phyloP scores from a whole-genome alignment of 2,329 filamentous ascomycete genomes.

The Talaromyces sp. region DNA sequence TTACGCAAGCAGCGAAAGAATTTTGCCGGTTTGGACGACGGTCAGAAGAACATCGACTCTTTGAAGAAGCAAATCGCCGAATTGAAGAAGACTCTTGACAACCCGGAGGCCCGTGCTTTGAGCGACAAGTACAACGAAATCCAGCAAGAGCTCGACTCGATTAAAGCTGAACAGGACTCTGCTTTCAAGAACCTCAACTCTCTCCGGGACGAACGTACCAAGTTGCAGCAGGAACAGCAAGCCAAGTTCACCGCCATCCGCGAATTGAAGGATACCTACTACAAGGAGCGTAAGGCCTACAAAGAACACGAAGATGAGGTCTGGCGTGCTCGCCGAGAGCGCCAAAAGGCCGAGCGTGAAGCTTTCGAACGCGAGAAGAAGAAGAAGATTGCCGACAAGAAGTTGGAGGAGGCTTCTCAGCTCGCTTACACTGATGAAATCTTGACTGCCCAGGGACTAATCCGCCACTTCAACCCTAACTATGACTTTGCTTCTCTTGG shows the following conservation, averaged over 20 bases:
- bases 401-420: constrained; percentile 54
- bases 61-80: constrained; percentile 83
- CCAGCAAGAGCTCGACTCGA: constrained; percentile 79
- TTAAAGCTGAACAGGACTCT: constrained; percentile 89
- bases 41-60: constrained; percentile 85
- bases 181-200: constrained; percentile 82
- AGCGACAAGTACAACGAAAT: constrained; percentile 82
- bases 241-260: constrained; percentile 78
- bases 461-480: constrained; percentile 85
- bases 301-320: constrained; percentile 79
- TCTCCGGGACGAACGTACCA: constrained; percentile 80
- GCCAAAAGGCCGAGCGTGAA: constrained; percentile 73
- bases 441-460: constrained; percentile 77
- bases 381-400: constrained; percentile 54
- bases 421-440: constrained; percentile 93
- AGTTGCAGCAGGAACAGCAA: constrained; percentile 80
- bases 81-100: constrained; percentile 83
- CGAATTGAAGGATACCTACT: constrained; percentile 87
- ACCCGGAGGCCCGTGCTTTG: constrained; percentile 84
- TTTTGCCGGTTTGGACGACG: constrained; percentile 78
- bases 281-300: constrained; percentile 74
- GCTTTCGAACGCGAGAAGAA: constrained; percentile 48
- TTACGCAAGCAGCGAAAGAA: constrained; percentile 87
- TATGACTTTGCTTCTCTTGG: constrained; percentile 65
- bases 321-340: constrained; percentile 71